Conservation (phyloP, 2,329 filamentous ascomycete species). For the Hymenoscyphus repandus region DNA sequence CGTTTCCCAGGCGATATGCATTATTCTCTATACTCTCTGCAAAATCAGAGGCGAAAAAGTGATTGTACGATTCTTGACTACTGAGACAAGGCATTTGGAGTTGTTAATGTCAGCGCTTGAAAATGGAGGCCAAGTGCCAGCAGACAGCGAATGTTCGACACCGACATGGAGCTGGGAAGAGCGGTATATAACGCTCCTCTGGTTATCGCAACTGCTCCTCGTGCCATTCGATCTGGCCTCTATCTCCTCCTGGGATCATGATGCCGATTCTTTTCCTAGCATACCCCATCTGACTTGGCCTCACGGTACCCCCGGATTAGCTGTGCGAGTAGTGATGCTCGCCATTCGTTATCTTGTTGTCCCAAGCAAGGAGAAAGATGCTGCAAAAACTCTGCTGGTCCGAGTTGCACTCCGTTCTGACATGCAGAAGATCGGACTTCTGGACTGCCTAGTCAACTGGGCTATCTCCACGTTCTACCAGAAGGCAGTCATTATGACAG, state of each 20-base stretch:
- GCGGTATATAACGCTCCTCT: slow-evolving; percentile 79
- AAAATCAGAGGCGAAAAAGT: slow-evolving; percentile 94
- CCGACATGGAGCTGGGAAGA: slow-evolving; percentile 72
- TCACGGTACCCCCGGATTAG: slow-evolving; percentile 59
- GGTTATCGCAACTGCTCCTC: slow-evolving; percentile 76
- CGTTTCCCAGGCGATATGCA: slow-evolving; percentile 59
- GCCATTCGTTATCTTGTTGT: slow-evolving; percentile 66
- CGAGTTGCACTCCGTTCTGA: slow-evolving; percentile 78
- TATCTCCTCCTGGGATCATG: slow-evolving; percentile 61
- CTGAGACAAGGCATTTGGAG: slow-evolving; percentile 82
- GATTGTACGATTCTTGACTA: slow-evolving; percentile 83
- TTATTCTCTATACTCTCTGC: slow-evolving; percentile 82
- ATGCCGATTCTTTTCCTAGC: slow-evolving; percentile 39
- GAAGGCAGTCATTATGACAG: slow-evolving; percentile 34
- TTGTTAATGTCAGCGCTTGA: slow-evolving; percentile 73
- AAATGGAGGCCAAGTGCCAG: slow-evolving; percentile 29
- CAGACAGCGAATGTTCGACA: slow-evolving; percentile 14
- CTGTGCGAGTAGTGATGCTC: slow-evolving; percentile 64
- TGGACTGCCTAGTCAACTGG: slow-evolving; percentile 66
- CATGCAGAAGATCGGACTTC: slow-evolving; percentile 73
- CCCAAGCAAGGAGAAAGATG: slow-evolving; percentile 82
- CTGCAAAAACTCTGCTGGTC: slow-evolving; percentile 77
- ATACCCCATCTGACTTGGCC: slow-evolving; percentile 52
- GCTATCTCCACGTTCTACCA: slow-evolving; percentile 56
- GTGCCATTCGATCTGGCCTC: slow-evolving; percentile 87